Conservation (phyloP, 2,329 filamentous ascomycete genomes). For the Leptographium radiaticola region DNA sequence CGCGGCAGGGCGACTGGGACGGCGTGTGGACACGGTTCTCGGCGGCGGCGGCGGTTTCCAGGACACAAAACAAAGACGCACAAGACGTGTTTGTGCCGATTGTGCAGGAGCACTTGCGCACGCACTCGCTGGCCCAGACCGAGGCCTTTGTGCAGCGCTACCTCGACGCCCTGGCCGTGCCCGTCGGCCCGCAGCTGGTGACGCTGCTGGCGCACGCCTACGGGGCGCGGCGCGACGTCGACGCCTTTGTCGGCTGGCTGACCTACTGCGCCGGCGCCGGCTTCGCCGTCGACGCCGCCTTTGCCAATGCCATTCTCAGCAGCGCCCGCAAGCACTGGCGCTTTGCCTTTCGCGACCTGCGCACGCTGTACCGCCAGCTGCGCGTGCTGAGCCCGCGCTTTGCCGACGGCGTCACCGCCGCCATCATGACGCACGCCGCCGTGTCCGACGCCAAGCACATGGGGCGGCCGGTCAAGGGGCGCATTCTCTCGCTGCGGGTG, state of each 20-base stretch:
- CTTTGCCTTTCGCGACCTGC: conserved; percentile 22
- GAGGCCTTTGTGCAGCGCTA: conserved; percentile 34
- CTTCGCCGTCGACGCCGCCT: conserved; percentile 22
- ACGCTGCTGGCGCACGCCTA: conserved; percentile 30
- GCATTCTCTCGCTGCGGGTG: conserved; percentile 14
- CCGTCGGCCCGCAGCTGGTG: conserved; percentile 23
- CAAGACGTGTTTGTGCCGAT: conserved; percentile 22
- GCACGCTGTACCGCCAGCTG: conserved; percentile 21
- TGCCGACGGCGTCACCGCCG: conserved; percentile 25
- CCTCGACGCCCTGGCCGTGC: conserved; percentile 20
- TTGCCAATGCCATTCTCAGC: conserved; percentile 26
- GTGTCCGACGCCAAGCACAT: conserved; percentile 17
- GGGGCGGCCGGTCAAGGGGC: conserved; percentile 10
- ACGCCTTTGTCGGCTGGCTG: conserved; percentile 27
- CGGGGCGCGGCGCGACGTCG: conserved; percentile 23
- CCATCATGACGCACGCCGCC: conserved; percentile 23
- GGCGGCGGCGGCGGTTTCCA: conserved; percentile 7
- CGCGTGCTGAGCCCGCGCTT: conserved; percentile 18
- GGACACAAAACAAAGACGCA: conserved; percentile 13
- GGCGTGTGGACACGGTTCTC: conserved; percentile 22
- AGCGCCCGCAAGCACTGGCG: conserved; percentile 25
- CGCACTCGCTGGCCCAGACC: conserved; percentile 25
- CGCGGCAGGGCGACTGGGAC: conserved; percentile 27
- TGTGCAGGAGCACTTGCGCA: conserved; percentile 24
- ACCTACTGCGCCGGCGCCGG: conserved; percentile 22